Evolutionary conservation across 768 basidiomycete species (phyloP), one percentile per base, ranked within the genome.

Genomic region (Asterophora parasitica): DNA sequence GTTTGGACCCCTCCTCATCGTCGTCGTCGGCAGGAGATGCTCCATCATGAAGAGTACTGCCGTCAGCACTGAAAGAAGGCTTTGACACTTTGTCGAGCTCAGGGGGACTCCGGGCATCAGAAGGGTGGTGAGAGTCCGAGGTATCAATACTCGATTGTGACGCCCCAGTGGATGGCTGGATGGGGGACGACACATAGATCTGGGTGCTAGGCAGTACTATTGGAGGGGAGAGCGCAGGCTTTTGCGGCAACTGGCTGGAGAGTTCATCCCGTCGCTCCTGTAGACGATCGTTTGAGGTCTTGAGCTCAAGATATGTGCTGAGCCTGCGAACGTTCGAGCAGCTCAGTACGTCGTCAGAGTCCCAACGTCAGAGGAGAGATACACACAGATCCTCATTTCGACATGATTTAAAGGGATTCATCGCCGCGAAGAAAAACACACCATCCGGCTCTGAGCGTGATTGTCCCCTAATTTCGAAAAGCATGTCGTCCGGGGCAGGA

Each of bases 201-300:
- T 69, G 62, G 43, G 52, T 61, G 8, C 53, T 61, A 10, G 61
- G 53, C 8, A 54, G 51, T 38, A 59, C 55, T 30, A 57, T 55
- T 20, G 57, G 64, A 20, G 61, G 54, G n/a, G 60, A 54, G 2
- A 63, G 31, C 10, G 45, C 51, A 33, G 56, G 16, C 39, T 54
- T 49, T 6, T 55, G 57, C 20, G 62, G 65, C 20, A 64, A 56
- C 36, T 52, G 69, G 42, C 58, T 63, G 50, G 61, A 64, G 12
- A 73, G 60, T 44, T 77, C 75, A 1, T 66, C 61, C 28, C 85
- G 64, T 20, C 82, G 81, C 50, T 78, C 77, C 54, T 85, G 76
- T 34, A 96, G 65, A 11, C 82, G 77, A 63, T 90, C 86, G 63
- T 96, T 92, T 67, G 94, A 91, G 47, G 85, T 71, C 64, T 92